Base-by-base conservation (phyloP, 2,329 filamentous ascomycete genomes). In the Hymenoscyphus fructigenus region DNA sequence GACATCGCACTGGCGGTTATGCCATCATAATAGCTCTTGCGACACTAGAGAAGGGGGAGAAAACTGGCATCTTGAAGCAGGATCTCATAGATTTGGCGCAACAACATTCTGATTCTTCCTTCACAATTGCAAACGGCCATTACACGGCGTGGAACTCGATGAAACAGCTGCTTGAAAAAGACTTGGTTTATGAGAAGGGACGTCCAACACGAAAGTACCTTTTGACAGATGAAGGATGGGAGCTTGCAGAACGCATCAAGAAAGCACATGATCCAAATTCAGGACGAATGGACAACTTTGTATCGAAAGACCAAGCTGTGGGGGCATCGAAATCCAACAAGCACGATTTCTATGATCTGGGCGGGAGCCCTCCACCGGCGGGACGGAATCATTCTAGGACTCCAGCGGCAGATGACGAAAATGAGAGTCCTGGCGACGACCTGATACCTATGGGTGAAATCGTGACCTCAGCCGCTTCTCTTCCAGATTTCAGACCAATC, bases 81-180 rank as follows among this genome's bases (percentile, higher is more conserved):
- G 84, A 91, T 64, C 77, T 93, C 2, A 88, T 93, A 57, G 86
- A 88, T 65, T 79, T 83, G 14, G 90, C 91, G 0, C 89, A 94
- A 71, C 85, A 85, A 6, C 82, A 91, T 74, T 92, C 88, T 71
- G 90, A 93, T 73, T 79, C 88, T 1, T 93, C 90, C 0, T 93
- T 92, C 71, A 89, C 84, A 0, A 86, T 84, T 0, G 81, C 89
- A 0, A 88, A 83, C 12, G 90, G 88, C 64, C 91, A 85, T 71
- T 91, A 91, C 71, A 94, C 91, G 0, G 91, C 91, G 0, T 95
- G 91, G 91, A 90, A 85, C 72, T 92, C 91, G 1, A 93, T 94
- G 84, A 91, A 91, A 74, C 92, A 89, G 0, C 78, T 95, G 36
- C 70, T 88, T 5, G 82, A 87, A 62, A 92, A 93, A 73, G 90